Evolutionary conservation across 2,329 filamentous ascomycete species (phyloP).

Genomic region (Talaromyces rugulosus): DNA sequence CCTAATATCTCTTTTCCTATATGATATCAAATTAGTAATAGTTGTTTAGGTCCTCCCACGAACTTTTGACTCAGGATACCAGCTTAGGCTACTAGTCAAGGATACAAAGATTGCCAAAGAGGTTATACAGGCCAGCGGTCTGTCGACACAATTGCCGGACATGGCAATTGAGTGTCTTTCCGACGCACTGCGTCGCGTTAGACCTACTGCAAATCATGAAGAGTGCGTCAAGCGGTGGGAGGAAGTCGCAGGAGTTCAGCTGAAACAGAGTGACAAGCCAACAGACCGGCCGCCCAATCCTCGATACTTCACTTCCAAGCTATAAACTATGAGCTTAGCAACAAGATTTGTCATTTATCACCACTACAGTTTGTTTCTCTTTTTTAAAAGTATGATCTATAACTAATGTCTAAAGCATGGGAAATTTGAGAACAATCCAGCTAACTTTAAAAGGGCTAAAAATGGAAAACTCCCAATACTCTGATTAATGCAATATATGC

Average conservation of each 20-base stretch:
- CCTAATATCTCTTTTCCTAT: background rate
- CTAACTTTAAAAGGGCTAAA: no score
- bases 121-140: background rate
- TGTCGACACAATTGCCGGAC: background rate
- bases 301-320: background rate
- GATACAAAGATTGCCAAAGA: background rate
- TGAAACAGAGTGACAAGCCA: background rate
- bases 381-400: no score
- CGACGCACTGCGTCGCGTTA: background rate
- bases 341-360: no score
- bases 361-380: no score
- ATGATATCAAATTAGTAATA: background rate
- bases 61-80: background rate
- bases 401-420: no score
- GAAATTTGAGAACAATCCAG: no score
- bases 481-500: background rate
- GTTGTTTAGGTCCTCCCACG: background rate
- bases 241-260: background rate
- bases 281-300: background rate
- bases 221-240: background rate
- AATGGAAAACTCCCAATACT: no score
- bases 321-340: background rate
- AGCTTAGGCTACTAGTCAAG: background rate
- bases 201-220: background rate
- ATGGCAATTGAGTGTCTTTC: background rate